Evolutionary conservation across 2,329 filamentous ascomycete genomes (phyloP), one percentile per base, ranked within the genome.

Genomic region (Tolypocladium amazonense): DNA sequence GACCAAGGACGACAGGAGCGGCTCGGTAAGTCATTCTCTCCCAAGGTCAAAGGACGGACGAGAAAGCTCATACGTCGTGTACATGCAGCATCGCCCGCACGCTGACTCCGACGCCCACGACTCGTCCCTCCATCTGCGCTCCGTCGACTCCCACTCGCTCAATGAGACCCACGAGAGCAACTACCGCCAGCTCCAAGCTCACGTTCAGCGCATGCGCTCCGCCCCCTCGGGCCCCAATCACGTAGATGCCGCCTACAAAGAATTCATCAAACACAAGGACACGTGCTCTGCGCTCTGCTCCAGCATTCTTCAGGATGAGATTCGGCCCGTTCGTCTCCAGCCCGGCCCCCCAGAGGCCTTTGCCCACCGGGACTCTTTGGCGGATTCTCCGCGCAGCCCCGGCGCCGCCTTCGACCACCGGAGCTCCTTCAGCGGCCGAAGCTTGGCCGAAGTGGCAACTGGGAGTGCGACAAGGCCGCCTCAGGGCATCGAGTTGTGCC

Each of bases 201-300:
- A 75, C 9, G 64, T 74, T 11, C 72, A 71, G 59, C 71, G 72
- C 56, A 71, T 76, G 65, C 68, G 71, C 52, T 65, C 70, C 45
- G 66, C 69, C 4, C 70, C 73, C 3, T 63, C 69, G 0, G 68
- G 67, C 1, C 68, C 73, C 2, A 72, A 66, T 59, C 69, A 75
- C 7, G 73, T 80, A 20, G 79, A 80, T 59, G 69, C 71, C 3
- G 75, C 74, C 6, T 81, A 76, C 64, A 75, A 76, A 30, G 72
- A 77, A 8, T 81, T 79, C 55, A 64, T 65, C 58, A 79, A 74
- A 62, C 63, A 76, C 56, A 74, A 69, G 58, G 75, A 77, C 1
- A 71, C 70, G 58, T 76, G 75, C 59, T 60, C 71, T n/a, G 67
- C 68, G 1, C 65, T 79, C n/a, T 79, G 77, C 57, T 69, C 70